Conservation (phyloP, 257 asterid genomes). For the Jacaranda mimosifolia region DNA sequence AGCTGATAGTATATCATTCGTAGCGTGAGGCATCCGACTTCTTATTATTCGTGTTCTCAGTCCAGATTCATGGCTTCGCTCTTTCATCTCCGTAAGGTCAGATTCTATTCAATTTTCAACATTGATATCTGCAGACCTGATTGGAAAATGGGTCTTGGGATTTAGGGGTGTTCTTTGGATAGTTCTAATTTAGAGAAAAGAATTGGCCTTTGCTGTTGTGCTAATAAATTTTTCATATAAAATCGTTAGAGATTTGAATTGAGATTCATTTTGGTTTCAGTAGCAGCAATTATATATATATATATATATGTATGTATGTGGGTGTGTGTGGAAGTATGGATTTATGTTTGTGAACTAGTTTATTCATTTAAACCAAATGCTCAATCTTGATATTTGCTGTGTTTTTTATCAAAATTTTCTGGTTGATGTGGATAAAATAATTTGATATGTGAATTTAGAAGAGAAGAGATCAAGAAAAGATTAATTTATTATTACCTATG, state of each 20-base stretch:
- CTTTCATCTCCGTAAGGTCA: too few species aligned
- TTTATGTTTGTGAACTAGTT: neutral
- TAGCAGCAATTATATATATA: neutral
- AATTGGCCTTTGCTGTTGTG: neutral
- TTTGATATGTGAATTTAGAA: neutral
- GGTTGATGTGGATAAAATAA: neutral
- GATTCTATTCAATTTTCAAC: too few species aligned
- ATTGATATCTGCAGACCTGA: neutral
- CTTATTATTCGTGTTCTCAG: too few species aligned
- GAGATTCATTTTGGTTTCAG: neutral
- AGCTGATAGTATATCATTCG: too few species aligned
- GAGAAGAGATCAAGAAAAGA: neutral
- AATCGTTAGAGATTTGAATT: conserved; percentile 1
- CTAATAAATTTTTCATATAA: neutral
- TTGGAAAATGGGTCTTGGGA: neutral
- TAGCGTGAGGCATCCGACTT: too few species aligned
- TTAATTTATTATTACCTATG: neutral
- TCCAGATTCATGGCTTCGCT: too few species aligned
- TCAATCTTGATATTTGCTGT: neutral
- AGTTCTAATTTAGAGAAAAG: neutral
- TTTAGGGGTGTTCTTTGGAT: neutral
- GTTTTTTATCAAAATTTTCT: neutral
- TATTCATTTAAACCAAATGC: neutral
- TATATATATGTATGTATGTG: neutral
- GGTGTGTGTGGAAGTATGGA: neutral